phyloP scores from a whole-genome alignment of 2,329 filamentous ascomycete species.

The Geosmithia flava region DNA sequence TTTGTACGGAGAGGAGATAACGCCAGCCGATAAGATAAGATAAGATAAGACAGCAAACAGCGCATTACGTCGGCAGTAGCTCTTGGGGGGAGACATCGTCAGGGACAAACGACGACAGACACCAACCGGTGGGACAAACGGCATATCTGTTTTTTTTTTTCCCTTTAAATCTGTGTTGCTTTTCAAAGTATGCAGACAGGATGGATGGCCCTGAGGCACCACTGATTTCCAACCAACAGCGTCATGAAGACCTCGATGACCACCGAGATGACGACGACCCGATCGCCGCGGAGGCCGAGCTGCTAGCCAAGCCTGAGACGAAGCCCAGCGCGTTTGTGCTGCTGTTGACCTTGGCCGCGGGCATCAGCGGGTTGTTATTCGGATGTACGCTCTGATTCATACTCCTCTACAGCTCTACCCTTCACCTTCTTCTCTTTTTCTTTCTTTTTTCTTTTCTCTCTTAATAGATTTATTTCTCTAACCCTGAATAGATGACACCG shows the following conservation, averaged over 20 bases:
- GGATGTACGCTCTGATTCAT: constrained; percentile 37
- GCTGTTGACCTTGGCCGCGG: constrained; percentile 50
- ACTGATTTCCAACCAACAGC: constrained; percentile 18
- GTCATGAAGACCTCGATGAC: constrained; percentile 17
- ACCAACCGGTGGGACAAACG: too few relatives aligned
- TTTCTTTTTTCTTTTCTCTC: neutral
- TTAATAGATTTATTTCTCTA: neutral
- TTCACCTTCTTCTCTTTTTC: too few relatives aligned
- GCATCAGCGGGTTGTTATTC: constrained; percentile 56
- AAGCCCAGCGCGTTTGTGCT: constrained; percentile 42
- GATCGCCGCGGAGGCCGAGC: constrained; percentile 5
- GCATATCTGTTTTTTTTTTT: neutral
- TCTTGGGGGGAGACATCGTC: too few relatives aligned
- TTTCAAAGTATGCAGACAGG: constrained; percentile 2
- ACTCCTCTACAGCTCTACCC: neutral
- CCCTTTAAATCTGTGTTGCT: neutral
- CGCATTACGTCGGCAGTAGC: too few relatives aligned
- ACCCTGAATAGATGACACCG: constrained; percentile 43
- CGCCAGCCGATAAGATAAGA: too few relatives aligned
- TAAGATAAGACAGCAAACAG: too few relatives aligned
- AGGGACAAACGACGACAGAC: neutral
- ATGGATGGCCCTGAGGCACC: constrained; percentile 26
- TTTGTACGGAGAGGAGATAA: too few relatives aligned
- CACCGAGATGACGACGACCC: constrained; percentile 12
- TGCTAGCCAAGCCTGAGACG: constrained; percentile 12